Evolutionary conservation across 202 grass and related monocot genomes (phyloP).

Genomic region (Schoenoplectus triqueter): DNA sequence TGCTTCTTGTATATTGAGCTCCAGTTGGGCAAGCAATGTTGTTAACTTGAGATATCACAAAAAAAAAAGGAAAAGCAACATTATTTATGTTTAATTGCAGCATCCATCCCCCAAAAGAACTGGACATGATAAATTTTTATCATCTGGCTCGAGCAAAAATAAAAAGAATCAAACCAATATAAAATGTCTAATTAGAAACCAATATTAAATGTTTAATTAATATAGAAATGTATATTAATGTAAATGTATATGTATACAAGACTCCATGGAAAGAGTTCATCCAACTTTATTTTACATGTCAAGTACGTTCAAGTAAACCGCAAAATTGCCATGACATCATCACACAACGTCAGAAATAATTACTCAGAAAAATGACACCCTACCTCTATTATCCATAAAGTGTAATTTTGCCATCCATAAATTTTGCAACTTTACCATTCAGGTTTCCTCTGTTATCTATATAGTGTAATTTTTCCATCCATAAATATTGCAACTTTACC

Average conservation of each 20-base stretch:
- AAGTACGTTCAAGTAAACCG: background rate
- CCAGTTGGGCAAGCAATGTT: conserved; percentile 64
- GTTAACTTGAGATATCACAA: conserved; percentile 52
- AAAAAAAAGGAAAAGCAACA: background rate
- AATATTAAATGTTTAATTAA: no score
- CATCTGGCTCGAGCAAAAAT: no score
- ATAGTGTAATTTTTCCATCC: background rate
- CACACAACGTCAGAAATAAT: background rate
- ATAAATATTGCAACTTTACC: background rate
- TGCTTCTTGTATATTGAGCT: conserved; percentile 92
- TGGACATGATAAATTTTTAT: no score
- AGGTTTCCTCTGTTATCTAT: background rate
- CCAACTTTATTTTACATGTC: no score
- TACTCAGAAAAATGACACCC: background rate
- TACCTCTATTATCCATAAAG: no score
- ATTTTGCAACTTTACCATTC: background rate
- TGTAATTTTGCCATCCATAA: background rate
- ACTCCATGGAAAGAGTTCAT: no score
- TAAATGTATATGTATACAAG: no score
- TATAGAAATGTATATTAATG: no score
- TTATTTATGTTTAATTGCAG: background rate
- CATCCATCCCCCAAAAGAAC: no score
- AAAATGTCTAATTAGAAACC: no score
- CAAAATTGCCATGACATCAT: background rate
- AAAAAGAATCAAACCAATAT: no score